Evolutionary conservation across 768 basidiomycete species (phyloP), one percentile per base, ranked within the genome.

Genomic region (Agaricus sinodeliciosus): DNA sequence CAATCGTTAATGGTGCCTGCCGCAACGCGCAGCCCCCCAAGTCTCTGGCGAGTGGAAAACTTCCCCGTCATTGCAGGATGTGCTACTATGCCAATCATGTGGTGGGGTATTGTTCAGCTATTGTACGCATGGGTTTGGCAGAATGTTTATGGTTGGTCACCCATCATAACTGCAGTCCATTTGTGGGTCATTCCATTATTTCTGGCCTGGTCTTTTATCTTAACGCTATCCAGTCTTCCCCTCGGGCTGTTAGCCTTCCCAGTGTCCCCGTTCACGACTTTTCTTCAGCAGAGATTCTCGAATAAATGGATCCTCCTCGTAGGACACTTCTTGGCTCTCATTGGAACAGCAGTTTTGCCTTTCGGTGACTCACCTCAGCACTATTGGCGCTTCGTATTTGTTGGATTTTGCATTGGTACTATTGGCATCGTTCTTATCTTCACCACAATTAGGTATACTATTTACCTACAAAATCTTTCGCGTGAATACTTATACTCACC

Each of bases 361-460:
- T 60, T 71, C 39, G 71, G 69, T 0, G 68, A 74, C 51, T 55
- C 50, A 3, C 66, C 70, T 7, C 65, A 65, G 9, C 59, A 67
- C 41, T 80, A 79, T 61, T 80, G 74, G 77, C 42, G 56, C 1
- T 65, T 67, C 52, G 60, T 71, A 43, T 73, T 79, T 52, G 75
- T 78, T 34, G 78, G 68, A 13, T 75, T 78, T 57, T 47, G 66
- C 22, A 53, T 80, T 40, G 78, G 77, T 4, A 67, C 71, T 18
- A 64, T 66, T 11, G 78, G 78, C 4, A 59, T 63, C 2, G 72
- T 72, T 65, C 55, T 78, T 47, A 59, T 65, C 8, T 79, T 67
- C 55, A 69, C 66, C 15, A 44, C 9, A 13, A 27, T 25, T 7
- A 44, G 25, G 43, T 44, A 28, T 9, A 22, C 6, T 9, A 35